These are phyloP conservation scores for Lomentospora prolificans DNA, from an alignment of 2,329 filamentous ascomycete genomes.

Conservation along the genomic window DNA sequence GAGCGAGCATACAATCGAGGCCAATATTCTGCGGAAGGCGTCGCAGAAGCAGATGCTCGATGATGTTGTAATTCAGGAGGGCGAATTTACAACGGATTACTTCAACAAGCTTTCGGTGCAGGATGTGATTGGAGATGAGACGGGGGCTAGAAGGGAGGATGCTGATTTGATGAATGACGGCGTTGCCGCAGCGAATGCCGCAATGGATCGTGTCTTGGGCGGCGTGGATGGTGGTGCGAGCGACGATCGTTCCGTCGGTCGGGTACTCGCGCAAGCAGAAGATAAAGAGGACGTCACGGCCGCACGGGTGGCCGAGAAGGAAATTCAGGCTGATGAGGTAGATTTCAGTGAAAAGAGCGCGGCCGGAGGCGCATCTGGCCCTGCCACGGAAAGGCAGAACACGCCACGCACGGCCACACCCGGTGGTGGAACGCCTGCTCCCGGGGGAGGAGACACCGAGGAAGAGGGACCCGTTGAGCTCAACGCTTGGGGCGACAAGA, in stretches of 20 bases:
- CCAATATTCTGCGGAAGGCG: conserved; percentile 92
- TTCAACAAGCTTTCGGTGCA: conserved; percentile 70
- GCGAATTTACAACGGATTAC: conserved; percentile 94
- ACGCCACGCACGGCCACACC: conserved; percentile 32
- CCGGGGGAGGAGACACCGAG: conserved; percentile 21
- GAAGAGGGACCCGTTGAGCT: conserved; percentile 33
- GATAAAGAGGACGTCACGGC: conserved; percentile 87
- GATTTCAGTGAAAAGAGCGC: conserved; percentile 64
- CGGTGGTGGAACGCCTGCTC: conserved; percentile 9
- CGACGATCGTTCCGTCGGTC: conserved; percentile 47
- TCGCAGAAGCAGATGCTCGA: conserved; percentile 97
- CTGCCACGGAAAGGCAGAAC: conserved; percentile 40
- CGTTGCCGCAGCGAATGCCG: conserved; percentile 59
- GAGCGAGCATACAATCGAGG: conserved; percentile 91
- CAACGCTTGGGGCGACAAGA: conserved; percentile 48
- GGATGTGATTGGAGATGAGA: conserved; percentile 47
- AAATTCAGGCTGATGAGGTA: conserved; percentile 75
- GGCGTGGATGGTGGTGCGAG: conserved; percentile 24
- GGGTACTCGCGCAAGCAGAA: conserved; percentile 79
- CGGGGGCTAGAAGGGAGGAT: conserved; percentile 7
- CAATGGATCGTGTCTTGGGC: conserved; percentile 76
- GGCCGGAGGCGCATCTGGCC: conserved; percentile 30
- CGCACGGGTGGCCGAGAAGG: conserved; percentile 77
- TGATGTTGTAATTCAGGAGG: conserved; percentile 96
- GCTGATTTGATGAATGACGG: conserved; percentile 40